Evolutionary conservation across 23 red algal genomes (phyloP).

Genomic region (Gracilaria caudata): DNA sequence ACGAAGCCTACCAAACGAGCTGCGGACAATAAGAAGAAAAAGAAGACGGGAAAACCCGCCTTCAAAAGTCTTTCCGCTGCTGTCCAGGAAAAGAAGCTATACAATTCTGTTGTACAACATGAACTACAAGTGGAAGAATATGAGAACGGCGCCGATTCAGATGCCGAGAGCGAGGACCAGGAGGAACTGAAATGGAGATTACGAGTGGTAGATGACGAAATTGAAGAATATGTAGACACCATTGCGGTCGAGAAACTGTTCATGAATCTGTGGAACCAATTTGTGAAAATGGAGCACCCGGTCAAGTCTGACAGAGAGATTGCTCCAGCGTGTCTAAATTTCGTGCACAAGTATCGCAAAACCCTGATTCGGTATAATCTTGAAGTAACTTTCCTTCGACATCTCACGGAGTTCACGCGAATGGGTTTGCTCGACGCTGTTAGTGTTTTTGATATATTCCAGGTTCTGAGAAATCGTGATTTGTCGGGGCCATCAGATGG

Average conservation of each 20-base stretch:
- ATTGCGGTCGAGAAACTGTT: conserved; percentile 58
- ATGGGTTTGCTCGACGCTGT: conserved; percentile 50
- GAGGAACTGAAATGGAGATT: conserved; percentile 51
- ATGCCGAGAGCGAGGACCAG: conserved; percentile 19
- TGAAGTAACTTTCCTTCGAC: conserved; percentile 59
- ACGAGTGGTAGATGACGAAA: conserved; percentile 41
- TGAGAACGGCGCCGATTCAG: conserved; percentile 48
- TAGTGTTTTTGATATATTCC: conserved; percentile 26
- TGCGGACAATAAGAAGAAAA: conserved; percentile 4
- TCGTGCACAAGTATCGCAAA: conserved; percentile 53
- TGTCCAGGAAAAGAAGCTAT: conserved; percentile 43
- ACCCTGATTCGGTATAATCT: conserved; percentile 38
- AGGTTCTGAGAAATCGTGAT: conserved; percentile 42
- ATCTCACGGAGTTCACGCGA: conserved; percentile 52
- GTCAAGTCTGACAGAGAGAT: conserved; percentile 36
- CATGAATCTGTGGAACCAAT: conserved; percentile 76
- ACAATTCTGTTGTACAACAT: conserved; percentile 53
- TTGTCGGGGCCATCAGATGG: conserved; percentile 17
- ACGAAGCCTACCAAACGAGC: background rate
- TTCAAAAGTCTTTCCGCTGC: conserved; percentile 34
- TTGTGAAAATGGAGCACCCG: conserved; percentile 47
- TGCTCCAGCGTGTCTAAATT: conserved; percentile 44
- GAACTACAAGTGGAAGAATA: conserved; percentile 25
- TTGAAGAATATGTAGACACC: conserved; percentile 63
- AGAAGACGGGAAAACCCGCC: conserved; percentile 26